phyloP scores from a whole-genome alignment of 192 early-diverging fungal species.

The Ambispora gerdemannii region DNA sequence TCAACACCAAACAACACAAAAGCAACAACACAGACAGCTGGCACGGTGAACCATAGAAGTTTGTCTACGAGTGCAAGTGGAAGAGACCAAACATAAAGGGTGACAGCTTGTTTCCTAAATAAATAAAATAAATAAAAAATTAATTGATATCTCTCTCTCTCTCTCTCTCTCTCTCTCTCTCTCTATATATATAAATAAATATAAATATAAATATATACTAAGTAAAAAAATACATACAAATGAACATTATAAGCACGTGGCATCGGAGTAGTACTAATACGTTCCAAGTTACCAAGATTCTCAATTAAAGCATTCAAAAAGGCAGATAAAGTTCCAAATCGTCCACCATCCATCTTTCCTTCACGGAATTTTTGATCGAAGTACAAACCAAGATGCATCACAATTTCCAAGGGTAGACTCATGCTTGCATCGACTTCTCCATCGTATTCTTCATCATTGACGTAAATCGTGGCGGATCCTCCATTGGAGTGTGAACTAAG shows the following conservation, averaged over 20 bases:
- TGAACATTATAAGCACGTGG: slow-evolving; percentile 69
- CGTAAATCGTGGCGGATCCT: neutral
- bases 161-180: no score
- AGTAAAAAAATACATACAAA: no score
- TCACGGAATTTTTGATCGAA: slow-evolving; percentile 40
- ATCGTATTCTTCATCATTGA: slow-evolving; percentile 31
- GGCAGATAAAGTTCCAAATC: slow-evolving; percentile 37
- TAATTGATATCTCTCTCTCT: no score
- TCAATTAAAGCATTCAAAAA: slow-evolving; percentile 55
- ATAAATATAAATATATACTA: no score
- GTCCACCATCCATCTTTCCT: slow-evolving; percentile 37
- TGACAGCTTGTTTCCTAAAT: slow-evolving; percentile 59
- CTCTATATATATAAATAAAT: no score
- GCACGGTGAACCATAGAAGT: slow-evolving; percentile 52
- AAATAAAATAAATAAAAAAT: slow-evolving; percentile 2
- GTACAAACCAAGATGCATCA: slow-evolving; percentile 45
- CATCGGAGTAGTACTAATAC: slow-evolving; percentile 67
- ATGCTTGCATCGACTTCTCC: slow-evolving; percentile 49
- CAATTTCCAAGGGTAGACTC: slow-evolving; percentile 51
- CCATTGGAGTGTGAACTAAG: neutral
- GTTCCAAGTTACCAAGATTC: slow-evolving; percentile 61
- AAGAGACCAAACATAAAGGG: slow-evolving; percentile 57
- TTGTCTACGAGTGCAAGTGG: slow-evolving; percentile 57
- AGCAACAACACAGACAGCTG: slow-evolving; percentile 56
- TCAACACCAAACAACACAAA: slow-evolving; percentile 78